phyloP scores from a whole-genome alignment of 2,329 filamentous ascomycete genomes.

The Ophiostoma angusticollis region DNA sequence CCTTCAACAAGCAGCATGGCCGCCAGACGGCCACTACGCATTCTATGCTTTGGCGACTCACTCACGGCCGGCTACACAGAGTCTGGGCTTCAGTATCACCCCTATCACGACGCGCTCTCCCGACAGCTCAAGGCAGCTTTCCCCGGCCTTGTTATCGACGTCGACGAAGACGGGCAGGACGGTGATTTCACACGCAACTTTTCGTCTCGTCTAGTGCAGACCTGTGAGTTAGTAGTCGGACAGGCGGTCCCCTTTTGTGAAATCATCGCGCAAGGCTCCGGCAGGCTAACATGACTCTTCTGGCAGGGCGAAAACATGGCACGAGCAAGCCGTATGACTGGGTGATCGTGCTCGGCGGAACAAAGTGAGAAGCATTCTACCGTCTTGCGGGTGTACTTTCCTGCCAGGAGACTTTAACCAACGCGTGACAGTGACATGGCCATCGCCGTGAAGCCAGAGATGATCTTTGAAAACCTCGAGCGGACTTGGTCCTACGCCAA shows the following conservation, averaged over 20 bases:
- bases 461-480: conserved; percentile 37
- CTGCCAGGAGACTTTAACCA: too few relatives aligned
- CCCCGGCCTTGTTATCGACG: conserved; percentile 19
- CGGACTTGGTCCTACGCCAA: conserved; percentile 38
- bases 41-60: conserved; percentile 54
- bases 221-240: conserved; percentile 12
- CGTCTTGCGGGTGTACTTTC: neutral
- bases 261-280: too few relatives aligned
- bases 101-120: conserved; percentile 38
- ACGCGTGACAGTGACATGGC: conserved; percentile 38
- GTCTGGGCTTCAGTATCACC: conserved; percentile 31
- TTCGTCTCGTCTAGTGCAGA: conserved; percentile 14
- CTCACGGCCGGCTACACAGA: conserved; percentile 44
- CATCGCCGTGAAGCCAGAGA: conserved; percentile 22
- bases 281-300: too few relatives aligned
- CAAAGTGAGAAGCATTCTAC: conserved; percentile 29
- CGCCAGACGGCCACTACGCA: conserved; percentile 27
- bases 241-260: too few relatives aligned
- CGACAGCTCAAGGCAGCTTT: conserved; percentile 33
- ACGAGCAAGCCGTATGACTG: conserved; percentile 36
- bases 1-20: conserved; percentile 9
- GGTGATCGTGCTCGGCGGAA: conserved; percentile 51
- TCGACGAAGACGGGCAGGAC: conserved; percentile 17
- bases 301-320: too few relatives aligned
- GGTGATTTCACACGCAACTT: conserved; percentile 18